Base-by-base conservation (phyloP, 1,139 yeast species). In the Yamadazyma sp. region DNA sequence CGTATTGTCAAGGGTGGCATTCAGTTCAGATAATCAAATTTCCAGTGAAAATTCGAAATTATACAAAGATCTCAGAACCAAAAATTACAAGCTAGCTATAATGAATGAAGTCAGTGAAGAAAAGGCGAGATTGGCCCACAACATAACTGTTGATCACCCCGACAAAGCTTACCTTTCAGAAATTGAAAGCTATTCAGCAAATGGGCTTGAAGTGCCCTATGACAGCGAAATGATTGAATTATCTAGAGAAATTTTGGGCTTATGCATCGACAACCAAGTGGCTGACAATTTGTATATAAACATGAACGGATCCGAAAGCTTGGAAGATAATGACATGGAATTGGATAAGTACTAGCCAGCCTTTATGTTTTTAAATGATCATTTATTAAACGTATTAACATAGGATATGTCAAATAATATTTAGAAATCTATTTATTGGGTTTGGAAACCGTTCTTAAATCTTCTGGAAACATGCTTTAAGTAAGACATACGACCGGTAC, bases 401-500 rank as follows among this genome's bases (percentile, higher is more conserved):
- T 9, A 24, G 17, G 23, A n/a, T 18, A 25, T 30, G 31, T 36
- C 17, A 25, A 12, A 15, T 31, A 15, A 32, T 32, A 17, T 23
- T 31, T 23, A 32, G 34, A 23, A 18, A 24, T 39, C 36, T 37
- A 43, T 44, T 41, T 48, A 49, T 50, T 50, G 54, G 61, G 92
- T 70, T 79, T 88, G 97, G 96, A 92, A 92, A 71, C 92, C 95
- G 83, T 92, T 91, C 87, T 89, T 88, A 86, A 91, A 92, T 81
- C 91, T 87, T 83, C 97, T 88, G 62, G 94, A 75, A 63, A 92
- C 96, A 77, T 83, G 85, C 83, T 91, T 92, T 76, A 94, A 83
- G 88, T 92, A 82, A 74, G 92, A 80, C 95, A 89, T 89, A 81
- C 99, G 95, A 76, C 99, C 99, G 73, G 98, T 84, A 81, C 99